Percentiles rank a stretch among this genome's conserved stretches.
Conservation (phyloP, 257 asterid species). For the Ehretia macrophylla region DNA sequence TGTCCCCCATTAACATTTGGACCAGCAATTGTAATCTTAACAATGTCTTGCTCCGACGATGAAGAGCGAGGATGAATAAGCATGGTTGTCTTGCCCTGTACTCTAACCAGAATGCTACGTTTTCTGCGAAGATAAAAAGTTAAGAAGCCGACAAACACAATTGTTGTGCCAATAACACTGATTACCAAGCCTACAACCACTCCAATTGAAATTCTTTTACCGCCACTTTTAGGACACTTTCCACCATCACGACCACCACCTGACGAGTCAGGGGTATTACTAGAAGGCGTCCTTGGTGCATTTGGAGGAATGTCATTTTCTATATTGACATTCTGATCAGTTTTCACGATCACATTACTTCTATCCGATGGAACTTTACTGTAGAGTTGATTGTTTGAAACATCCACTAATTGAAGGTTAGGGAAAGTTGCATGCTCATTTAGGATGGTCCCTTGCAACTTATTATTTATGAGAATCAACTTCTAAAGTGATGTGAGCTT, state of each 20-base stretch:
- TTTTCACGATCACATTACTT: slow-evolving; percentile 7
- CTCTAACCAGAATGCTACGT: slow-evolving; percentile 4
- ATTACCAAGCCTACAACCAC: no score
- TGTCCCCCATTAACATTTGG: slow-evolving; percentile 10
- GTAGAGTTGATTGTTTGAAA: slow-evolving; percentile 16
- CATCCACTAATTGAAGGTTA: slow-evolving; percentile 10
- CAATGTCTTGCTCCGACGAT: slow-evolving; percentile 11
- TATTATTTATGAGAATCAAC: slow-evolving; percentile 13
- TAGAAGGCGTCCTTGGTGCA: slow-evolving; percentile 6
- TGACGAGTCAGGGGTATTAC: slow-evolving; percentile 1
- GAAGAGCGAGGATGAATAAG: slow-evolving; percentile 18
- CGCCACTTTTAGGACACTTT: background rate
- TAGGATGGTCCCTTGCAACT: slow-evolving; percentile 13
- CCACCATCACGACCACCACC: slow-evolving; percentile 11
- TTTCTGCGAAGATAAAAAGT: no score
- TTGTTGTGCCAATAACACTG: no score
- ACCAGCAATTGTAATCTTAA: slow-evolving; percentile 7
- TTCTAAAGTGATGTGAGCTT: slow-evolving; percentile 4
- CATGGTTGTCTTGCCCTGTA: slow-evolving; percentile 7
- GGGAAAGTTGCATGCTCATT: slow-evolving; percentile 7
- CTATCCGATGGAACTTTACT: slow-evolving; percentile 14
- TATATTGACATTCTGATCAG: slow-evolving; percentile 15
- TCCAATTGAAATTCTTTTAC: slow-evolving; percentile 8
- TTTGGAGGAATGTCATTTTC: slow-evolving; percentile 11
- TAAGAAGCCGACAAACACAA: no score